Evolutionary conservation across 2,329 filamentous ascomycete species (phyloP).

Genomic region (Aspergillus sp.): DNA sequence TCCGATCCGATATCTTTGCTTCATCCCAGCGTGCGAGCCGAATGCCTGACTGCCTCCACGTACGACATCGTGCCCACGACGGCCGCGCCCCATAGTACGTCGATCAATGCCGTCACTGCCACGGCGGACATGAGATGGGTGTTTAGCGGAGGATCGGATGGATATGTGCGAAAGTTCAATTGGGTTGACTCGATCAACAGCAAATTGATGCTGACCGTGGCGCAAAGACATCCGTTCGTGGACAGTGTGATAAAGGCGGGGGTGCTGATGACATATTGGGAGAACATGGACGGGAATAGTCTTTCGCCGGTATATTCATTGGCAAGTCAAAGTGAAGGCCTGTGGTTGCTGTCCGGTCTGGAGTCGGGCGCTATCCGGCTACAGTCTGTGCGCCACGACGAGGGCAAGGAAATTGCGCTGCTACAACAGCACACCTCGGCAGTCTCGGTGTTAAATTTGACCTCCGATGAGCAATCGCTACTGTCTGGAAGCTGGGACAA

Average conservation of each 20-base stretch:
- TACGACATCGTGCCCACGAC: constrained; percentile 98
- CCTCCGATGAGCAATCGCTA: constrained; percentile 81
- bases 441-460: constrained; percentile 80
- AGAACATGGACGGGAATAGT: constrained; percentile 77
- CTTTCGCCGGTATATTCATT: constrained; percentile 94
- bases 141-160: constrained; percentile 89
- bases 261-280: constrained; percentile 95
- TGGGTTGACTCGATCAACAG: constrained; percentile 93
- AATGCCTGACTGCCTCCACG: constrained; percentile 73
- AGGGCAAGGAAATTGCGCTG: constrained; percentile 82
- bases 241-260: constrained; percentile 96
- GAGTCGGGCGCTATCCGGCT: constrained; percentile 92
- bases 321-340: constrained; percentile 81
- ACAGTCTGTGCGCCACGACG: constrained; percentile 89
- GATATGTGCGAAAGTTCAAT: constrained; percentile 96
- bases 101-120: constrained; percentile 86
- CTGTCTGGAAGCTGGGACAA: constrained; percentile 97
- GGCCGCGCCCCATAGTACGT: constrained; percentile 91
- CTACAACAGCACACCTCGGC: constrained; percentile 85
- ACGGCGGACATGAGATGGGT: constrained; percentile 95
- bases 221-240: constrained; percentile 93
- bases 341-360: constrained; percentile 88
- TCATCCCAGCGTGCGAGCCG: constrained; percentile 67
- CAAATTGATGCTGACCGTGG: constrained; percentile 88
- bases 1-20: constrained; percentile 42